Conservation (phyloP, 805 yeast species). For the Lipomyces chichibuensis region DNA sequence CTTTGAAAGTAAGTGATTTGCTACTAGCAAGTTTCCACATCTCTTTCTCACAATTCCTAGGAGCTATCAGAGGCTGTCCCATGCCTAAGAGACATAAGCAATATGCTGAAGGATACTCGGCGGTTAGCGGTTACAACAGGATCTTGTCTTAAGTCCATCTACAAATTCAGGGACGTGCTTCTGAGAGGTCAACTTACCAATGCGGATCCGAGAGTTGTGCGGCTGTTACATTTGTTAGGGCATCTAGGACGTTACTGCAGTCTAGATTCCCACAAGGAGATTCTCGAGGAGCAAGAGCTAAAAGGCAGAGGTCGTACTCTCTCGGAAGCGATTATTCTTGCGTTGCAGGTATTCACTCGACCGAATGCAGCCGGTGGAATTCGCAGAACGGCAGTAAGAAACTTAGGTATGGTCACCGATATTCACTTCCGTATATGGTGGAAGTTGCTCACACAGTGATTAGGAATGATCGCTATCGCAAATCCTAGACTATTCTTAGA, state of each 20-base stretch:
- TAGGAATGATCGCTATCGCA: conserved; percentile 58
- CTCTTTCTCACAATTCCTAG: conserved; percentile 2
- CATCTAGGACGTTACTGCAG: conserved; percentile 70
- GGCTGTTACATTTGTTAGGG: conserved; percentile 67
- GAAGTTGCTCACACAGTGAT: not conserved
- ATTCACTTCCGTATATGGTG: not conserved
- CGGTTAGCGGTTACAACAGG: conserved; percentile 65
- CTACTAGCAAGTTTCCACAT: not conserved
- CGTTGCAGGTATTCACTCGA: conserved; percentile 59
- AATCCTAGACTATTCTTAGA: conserved; percentile 70
- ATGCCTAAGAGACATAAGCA: conserved; percentile 61
- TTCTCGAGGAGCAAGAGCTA: conserved; percentile 47
- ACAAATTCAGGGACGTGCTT: conserved; percentile 50
- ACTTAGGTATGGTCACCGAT: conserved; percentile 43
- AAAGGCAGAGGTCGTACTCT: conserved; percentile 50
- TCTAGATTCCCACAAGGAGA: conserved; percentile 52
- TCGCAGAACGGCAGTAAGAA: conserved; percentile 58
- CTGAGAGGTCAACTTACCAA: conserved; percentile 22
- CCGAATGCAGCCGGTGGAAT: conserved; percentile 44
- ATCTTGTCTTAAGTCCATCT: conserved; percentile 58
- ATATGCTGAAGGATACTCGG: conserved; percentile 50
- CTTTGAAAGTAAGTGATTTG: conserved; percentile 42
- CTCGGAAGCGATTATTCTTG: conserved; percentile 60
- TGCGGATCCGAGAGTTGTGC: conserved; percentile 53
- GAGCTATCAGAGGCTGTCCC: conserved; percentile 79